Evolutionary conservation across 2,329 filamentous ascomycete genomes (phyloP).

Genomic region (Botrytis aclada): DNA sequence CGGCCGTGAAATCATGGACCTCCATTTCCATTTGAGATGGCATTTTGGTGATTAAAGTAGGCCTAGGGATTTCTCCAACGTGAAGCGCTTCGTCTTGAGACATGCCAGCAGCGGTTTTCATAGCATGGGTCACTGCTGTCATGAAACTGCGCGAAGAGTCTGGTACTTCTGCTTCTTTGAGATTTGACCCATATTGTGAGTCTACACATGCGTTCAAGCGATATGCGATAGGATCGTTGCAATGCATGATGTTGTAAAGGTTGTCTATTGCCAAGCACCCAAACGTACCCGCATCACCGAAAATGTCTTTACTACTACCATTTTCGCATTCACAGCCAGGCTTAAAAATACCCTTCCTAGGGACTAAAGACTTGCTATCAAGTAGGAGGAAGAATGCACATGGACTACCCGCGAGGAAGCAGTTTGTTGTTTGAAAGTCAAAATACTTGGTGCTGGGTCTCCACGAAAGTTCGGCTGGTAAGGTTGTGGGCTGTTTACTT

Average conservation of each 20-base stretch:
- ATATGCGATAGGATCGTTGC: conserved; percentile 78
- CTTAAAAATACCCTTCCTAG: conserved; percentile 73
- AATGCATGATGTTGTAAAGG: conserved; percentile 84
- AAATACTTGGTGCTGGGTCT: conserved; percentile 60
- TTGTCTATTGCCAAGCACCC: conserved; percentile 94
- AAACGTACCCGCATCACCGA: conserved; percentile 76
- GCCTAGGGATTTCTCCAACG: conserved; percentile 39
- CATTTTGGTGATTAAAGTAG: conserved; percentile 44
- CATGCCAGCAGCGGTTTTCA: conserved; percentile 61
- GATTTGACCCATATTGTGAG: conserved; percentile 67
- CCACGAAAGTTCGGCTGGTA: conserved; percentile 43
- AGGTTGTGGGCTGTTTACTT: conserved; percentile 76
- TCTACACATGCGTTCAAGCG: conserved; percentile 89
- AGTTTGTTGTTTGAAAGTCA: conserved; percentile 85
- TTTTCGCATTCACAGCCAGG: conserved; percentile 68
- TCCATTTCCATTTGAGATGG: conserved; percentile 81
- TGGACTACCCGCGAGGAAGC: conserved; percentile 88
- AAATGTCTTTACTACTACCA: conserved; percentile 54
- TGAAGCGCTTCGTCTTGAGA: conserved; percentile 38
- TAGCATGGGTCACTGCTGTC: conserved; percentile 59
- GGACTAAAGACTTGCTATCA: conserved; percentile 68
- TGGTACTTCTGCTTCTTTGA: conserved; percentile 78
- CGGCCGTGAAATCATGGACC: conserved; percentile 88
- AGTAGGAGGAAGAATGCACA: conserved; percentile 90
- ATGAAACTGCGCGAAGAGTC: conserved; percentile 65